Evolutionary conservation across 345 rosid species (phyloP).

Genomic region (Eucalyptus leucophloia): DNA sequence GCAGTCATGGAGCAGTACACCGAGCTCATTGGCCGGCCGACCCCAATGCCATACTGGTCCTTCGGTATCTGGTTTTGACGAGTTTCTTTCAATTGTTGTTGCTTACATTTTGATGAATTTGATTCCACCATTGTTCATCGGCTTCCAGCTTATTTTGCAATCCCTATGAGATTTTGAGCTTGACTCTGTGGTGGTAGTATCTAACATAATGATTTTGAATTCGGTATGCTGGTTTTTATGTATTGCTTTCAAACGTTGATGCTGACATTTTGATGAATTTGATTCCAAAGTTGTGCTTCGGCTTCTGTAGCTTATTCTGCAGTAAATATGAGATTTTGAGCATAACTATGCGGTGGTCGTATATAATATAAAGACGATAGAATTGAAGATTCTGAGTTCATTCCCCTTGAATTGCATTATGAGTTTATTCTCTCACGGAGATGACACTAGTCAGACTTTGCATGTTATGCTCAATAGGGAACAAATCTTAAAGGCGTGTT

Average conservation of each 20-base stretch:
- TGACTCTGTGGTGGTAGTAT: not conserved
- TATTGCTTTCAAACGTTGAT: too few relatives aligned
- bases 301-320: too few relatives aligned
- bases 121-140: not conserved
- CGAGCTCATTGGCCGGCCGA: constrained; percentile 49
- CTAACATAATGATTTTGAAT: not conserved
- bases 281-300: too few relatives aligned
- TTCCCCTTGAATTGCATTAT: not conserved
- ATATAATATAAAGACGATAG: not conserved
- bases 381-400: not conserved
- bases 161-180: too few relatives aligned
- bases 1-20: constrained; percentile 57
- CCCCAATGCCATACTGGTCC: constrained; percentile 85
- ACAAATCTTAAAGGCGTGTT: not conserved
- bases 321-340: too few relatives aligned
- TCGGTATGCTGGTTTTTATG: too few relatives aligned
- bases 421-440: not conserved
- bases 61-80: constrained; percentile 20
- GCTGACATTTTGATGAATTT: too few relatives aligned
- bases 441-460: not conserved
- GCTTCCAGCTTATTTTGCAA: not conserved
- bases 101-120: not conserved
- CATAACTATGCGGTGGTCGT: not conserved
- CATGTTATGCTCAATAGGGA: not conserved
- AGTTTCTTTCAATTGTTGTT: not conserved